Conservation (phyloP, 495 filamentous ascomycete genomes). For the Wilcoxina mikolae region DNA sequence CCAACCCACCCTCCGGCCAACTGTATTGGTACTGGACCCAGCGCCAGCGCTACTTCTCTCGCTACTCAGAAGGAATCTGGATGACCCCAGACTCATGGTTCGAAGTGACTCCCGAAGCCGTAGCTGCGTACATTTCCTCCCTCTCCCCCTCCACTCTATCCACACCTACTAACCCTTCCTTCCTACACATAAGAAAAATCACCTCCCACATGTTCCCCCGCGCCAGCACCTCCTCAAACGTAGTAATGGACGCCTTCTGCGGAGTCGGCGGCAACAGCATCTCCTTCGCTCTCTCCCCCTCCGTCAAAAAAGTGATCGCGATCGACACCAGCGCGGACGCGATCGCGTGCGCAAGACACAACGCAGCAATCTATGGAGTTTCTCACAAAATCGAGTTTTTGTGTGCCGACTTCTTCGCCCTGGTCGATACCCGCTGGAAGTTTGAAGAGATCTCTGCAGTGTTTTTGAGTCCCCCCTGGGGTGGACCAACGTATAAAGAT, state of each 20-base stretch:
- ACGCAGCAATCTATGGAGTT: slow-evolving; percentile 79
- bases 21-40: slow-evolving; percentile 57
- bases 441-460: slow-evolving; percentile 40
- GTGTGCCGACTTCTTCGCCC: slow-evolving; percentile 63
- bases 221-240: slow-evolving; percentile 30
- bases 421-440: slow-evolving; percentile 21
- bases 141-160: neutral
- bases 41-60: slow-evolving; percentile 66
- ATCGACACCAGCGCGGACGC: slow-evolving; percentile 68
- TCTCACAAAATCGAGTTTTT: slow-evolving; percentile 66
- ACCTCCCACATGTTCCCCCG: slow-evolving; percentile 51
- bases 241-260: slow-evolving; percentile 73
- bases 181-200: slow-evolving; percentile 44
- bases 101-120: slow-evolving; percentile 81
- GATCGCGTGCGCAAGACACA: slow-evolving; percentile 78
- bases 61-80: slow-evolving; percentile 70
- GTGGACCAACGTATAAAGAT: slow-evolving; percentile 66
- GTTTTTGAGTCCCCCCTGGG: slow-evolving; percentile 93
- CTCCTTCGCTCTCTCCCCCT: slow-evolving; percentile 63
- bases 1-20: slow-evolving; percentile 1
- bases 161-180: neutral
- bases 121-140: slow-evolving; percentile 44
- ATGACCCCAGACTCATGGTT: slow-evolving; percentile 92
- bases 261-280: slow-evolving; percentile 93
- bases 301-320: slow-evolving; percentile 69